These are phyloP conservation scores for Dendrocalamus sinicus DNA, from an alignment of 176 grass and related monocot genomes.

Conservation along the genomic window DNA sequence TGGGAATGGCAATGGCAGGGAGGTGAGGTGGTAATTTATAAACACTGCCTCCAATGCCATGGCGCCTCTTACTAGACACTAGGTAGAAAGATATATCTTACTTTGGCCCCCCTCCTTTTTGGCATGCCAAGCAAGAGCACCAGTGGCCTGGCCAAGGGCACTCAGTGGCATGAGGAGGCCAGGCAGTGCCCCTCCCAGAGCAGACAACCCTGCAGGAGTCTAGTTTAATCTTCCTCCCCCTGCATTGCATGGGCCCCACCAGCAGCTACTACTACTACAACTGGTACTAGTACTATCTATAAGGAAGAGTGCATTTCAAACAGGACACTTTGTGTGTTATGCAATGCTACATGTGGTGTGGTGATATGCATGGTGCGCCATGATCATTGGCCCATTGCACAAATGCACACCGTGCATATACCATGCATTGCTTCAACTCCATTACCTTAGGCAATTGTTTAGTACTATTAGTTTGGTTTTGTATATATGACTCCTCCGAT, in stretches of 20 bases:
- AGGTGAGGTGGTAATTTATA: constrained; percentile 51
- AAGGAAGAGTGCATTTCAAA: constrained; percentile 42
- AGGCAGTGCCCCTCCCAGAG: constrained; percentile 64
- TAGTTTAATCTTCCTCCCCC: constrained; percentile 41
- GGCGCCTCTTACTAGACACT: constrained; percentile 44
- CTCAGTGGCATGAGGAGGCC: constrained; percentile 49
- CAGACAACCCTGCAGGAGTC: constrained; percentile 61
- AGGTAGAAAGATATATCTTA: constrained; percentile 30
- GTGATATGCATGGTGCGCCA: background rate
- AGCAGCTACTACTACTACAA: background rate
- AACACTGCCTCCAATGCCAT: constrained; percentile 28
- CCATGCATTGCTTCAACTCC: constrained; percentile 17
- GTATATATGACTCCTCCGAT: no score
- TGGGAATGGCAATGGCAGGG: constrained; percentile 19
- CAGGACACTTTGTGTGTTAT: constrained; percentile 46
- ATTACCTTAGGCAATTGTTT: background rate
- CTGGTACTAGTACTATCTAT: background rate
- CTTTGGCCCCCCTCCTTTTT: constrained; percentile 53
- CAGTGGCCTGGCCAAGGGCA: no score
- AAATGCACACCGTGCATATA: constrained; percentile 1
- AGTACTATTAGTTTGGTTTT: background rate
- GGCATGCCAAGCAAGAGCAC: constrained; percentile 60
- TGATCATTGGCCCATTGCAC: constrained; percentile 40
- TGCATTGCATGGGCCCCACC: constrained; percentile 20
- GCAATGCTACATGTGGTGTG: background rate